These are phyloP conservation scores for Phytophthora tentaculata DNA, from an alignment of 352 stramenopile species.

Conservation along the genomic window DNA sequence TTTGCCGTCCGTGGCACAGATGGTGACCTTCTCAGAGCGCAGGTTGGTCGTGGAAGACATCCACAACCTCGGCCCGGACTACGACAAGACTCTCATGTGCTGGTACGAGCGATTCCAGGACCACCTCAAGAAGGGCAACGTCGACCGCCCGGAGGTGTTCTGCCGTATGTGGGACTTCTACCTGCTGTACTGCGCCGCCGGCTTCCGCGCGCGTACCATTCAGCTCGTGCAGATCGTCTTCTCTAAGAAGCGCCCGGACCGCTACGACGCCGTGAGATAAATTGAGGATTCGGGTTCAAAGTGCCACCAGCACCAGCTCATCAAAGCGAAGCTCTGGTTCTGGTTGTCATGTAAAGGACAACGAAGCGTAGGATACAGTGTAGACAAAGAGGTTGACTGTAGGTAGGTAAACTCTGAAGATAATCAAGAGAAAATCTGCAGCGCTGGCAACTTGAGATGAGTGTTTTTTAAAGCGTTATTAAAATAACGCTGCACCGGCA, in stretches of 20 bases:
- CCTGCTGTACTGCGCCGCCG: slow-evolving; percentile 90
- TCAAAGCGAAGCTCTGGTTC: slow-evolving; percentile 17
- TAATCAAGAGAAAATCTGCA: slow-evolving; percentile 16
- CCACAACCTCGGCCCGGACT: slow-evolving; percentile 88
- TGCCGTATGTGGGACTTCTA: slow-evolving; percentile 92
- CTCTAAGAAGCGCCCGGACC: slow-evolving; percentile 82
- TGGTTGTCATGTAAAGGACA: slow-evolving; percentile 8
- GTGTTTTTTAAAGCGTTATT: too few relatives aligned
- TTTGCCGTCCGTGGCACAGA: slow-evolving; percentile 78
- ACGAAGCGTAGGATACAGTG: slow-evolving; percentile 15
- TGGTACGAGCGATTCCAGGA: slow-evolving; percentile 89
- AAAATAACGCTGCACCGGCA: too few relatives aligned
- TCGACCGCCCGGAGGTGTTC: slow-evolving; percentile 85
- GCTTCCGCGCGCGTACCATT: slow-evolving; percentile 88
- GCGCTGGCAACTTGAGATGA: background rate
- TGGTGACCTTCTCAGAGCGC: slow-evolving; percentile 78
- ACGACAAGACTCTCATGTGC: slow-evolving; percentile 91
- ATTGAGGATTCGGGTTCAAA: slow-evolving; percentile 4
- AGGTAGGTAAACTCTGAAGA: slow-evolving; percentile 30
- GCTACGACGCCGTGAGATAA: slow-evolving; percentile 86
- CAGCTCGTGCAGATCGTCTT: slow-evolving; percentile 86
- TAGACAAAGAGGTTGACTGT: slow-evolving; percentile 29
- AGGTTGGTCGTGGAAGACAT: slow-evolving; percentile 85
- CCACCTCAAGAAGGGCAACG: slow-evolving; percentile 74
- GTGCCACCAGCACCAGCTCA: slow-evolving; percentile 12